Evolutionary conservation across 805 yeast species (phyloP), one percentile per base, ranked within the genome.

Genomic region (Saccharomycopsis microspora): DNA sequence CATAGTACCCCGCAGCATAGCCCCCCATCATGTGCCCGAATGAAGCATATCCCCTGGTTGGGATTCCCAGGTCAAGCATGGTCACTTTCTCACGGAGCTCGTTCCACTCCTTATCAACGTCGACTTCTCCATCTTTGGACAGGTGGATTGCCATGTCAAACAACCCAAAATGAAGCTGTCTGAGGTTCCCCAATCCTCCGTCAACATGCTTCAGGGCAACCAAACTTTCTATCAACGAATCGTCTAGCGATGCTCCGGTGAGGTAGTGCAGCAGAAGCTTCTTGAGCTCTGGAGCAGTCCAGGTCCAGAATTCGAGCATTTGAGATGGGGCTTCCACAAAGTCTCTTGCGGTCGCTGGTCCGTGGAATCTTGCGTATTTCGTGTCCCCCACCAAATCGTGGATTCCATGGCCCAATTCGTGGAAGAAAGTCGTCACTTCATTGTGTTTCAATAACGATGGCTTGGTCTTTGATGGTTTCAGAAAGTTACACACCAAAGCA

Each of bases 311-410:
- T 63, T 86, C 95, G 56, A 86, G 69, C 80, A 86, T 76, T 66
- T 86, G 95, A 1, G 95, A 85, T 31, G 95, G 96, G 50, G 90
- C 85, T 64, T 86, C 95, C 44, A 86, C 95, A 65, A 86, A 86
- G 65, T 86, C 95, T 74, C 93, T 72, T 37, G 83, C 78, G 41
- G 84, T 90, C 38, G 75, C 69, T 32, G 89, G 80, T 28, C 95
- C 95, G 58, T 78, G 82, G 64, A 85, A 85, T 53, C 81, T 71
- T 2, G 82, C 71, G 55, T 74, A 78, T 49, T 67, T 68, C 31
- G 89, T 81, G 52, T 72, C 68, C 7, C 89, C 85, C 47, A 85
- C 71, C 43, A 85, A 64, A 55, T 78, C 82, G 63, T 86, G 96
- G 49, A 86, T 82, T 48, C 94, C 95, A 59, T 86, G 95, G 30